phyloP scores from a whole-genome alignment of 2,329 filamentous ascomycete species.

The Talaromyces sp. region DNA sequence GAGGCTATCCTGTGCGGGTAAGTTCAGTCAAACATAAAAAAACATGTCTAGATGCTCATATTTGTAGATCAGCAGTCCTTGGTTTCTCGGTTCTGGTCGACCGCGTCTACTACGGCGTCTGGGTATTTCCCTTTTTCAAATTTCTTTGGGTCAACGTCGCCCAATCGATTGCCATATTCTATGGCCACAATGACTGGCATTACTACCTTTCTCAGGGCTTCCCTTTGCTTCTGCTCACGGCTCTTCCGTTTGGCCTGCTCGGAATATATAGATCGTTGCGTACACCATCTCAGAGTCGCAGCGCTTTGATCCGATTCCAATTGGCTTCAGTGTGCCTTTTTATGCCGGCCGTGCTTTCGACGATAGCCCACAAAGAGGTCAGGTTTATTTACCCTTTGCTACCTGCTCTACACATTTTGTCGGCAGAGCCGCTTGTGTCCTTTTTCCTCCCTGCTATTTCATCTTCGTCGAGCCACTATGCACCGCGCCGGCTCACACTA shows the following conservation, averaged over 20 bases:
- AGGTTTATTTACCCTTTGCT: slow-evolving; percentile 93
- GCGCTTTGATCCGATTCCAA: slow-evolving; percentile 40
- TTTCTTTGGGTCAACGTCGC: slow-evolving; percentile 89
- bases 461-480: slow-evolving; percentile 22
- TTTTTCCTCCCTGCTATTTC: slow-evolving; percentile 56
- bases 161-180: slow-evolving; percentile 84
- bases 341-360: slow-evolving; percentile 61
- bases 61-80: slow-evolving; percentile 51
- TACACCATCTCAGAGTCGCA: not conserved
- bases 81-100: slow-evolving; percentile 63
- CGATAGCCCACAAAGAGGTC: slow-evolving; percentile 92
- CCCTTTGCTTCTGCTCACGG: slow-evolving; percentile 78
- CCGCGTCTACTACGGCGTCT: slow-evolving; percentile 71
- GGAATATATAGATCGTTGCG: slow-evolving; percentile 54
- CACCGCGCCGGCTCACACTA: slow-evolving; percentile 51
- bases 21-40: slow-evolving; percentile 13
- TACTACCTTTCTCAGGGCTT: slow-evolving; percentile 91
- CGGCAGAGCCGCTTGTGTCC: slow-evolving; percentile 59
- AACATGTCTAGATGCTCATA: not conserved
- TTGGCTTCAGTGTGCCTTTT: slow-evolving; percentile 56
- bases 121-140: slow-evolving; percentile 82
- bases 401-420: slow-evolving; percentile 76
- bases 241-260: slow-evolving; percentile 67
- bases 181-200: slow-evolving; percentile 82
- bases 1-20: slow-evolving; percentile 59